phyloP scores from a whole-genome alignment of 371 early-diverging fungal species.

The Blakeslea trispora region DNA sequence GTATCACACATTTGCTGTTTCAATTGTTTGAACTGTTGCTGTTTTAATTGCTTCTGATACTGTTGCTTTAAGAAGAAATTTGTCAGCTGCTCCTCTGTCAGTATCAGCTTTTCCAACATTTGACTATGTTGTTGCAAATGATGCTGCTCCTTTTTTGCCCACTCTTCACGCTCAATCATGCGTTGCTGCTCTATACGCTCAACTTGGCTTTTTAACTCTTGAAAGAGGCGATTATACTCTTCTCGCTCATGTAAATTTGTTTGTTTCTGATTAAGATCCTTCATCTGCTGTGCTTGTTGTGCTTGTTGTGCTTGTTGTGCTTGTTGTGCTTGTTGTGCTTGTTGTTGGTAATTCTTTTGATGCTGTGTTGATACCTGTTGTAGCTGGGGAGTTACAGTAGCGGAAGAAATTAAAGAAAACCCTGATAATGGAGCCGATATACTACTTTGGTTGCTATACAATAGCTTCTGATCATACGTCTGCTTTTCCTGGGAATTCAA shows the following conservation, averaged over 20 bases:
- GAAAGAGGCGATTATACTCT: neutral
- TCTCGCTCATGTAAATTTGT: neutral
- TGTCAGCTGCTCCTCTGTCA: constrained; percentile 4
- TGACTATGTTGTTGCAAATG: neutral
- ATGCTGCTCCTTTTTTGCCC: constrained; percentile 12
- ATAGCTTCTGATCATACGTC: neutral
- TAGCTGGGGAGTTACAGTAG: constrained; percentile 4
- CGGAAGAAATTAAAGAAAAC: constrained; percentile 5
- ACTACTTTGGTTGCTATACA: neutral
- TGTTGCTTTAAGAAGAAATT: neutral
- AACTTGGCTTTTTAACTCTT: constrained; percentile 10
- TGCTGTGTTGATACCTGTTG: neutral
- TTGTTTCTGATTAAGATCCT: neutral
- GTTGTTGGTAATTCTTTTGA: neutral
- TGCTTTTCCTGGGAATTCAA: too few relatives aligned
- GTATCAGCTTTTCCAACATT: constrained; percentile 8
- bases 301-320: neutral
- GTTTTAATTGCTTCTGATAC: neutral
- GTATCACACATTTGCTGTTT: neutral
- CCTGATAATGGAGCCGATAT: neutral
- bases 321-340: neutral
- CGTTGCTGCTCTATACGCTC: constrained; percentile 17
- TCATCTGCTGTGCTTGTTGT: neutral
- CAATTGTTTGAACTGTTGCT: neutral
- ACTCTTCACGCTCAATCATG: constrained; percentile 16